Base-by-base conservation (phyloP, 78 protist species). In the Andalucia godoyi region DNA sequence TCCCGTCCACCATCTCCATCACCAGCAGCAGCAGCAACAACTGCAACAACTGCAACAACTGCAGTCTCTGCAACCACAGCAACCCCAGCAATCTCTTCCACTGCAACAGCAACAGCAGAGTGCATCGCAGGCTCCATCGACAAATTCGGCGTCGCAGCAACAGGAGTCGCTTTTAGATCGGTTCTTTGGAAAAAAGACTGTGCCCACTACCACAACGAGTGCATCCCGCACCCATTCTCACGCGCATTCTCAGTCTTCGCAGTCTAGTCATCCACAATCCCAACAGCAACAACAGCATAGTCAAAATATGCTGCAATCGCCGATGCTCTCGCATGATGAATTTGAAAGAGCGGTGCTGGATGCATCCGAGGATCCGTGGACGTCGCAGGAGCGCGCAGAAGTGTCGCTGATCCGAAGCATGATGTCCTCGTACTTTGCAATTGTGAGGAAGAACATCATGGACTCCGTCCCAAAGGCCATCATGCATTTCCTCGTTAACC, bases 401-500 rank as follows among this genome's bases (percentile, higher is more conserved):
- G 21, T 21, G 30, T 7, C 23, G 7, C 33, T 13, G 6, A 76
- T 70, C 70, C 58, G 50, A 64, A 32, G 61, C 23, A 57, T 90
- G 40, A 49, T 90, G 42, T 34, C 21, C 27, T 42, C 74, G 9
- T 91, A 91, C 76, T 89, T 88, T 62, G 57, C 38, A 33, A 81
- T 88, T 37, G 92, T 86, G 15, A 49, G 71, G 49, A 79, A 87
- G 82, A 89, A 78, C 72, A 68, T 94, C 45, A 57, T 57, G 38
- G 95, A 91, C 58, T 34, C 43, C 21, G 93, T 90, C 33, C 98
- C 98, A 43, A 91, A 91, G 78, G 57, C 88, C 58, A 82, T 89
- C 67, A 90, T 90, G 93, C 85, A 80, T 80, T 81, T 95, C 76
- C 45, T 95, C 51, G 90, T 95, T 41, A 79, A 86, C 63, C 43